These are phyloP conservation scores for Cercospora citrullina DNA, from an alignment of 2,329 filamentous ascomycete species.

Conservation along the genomic window DNA sequence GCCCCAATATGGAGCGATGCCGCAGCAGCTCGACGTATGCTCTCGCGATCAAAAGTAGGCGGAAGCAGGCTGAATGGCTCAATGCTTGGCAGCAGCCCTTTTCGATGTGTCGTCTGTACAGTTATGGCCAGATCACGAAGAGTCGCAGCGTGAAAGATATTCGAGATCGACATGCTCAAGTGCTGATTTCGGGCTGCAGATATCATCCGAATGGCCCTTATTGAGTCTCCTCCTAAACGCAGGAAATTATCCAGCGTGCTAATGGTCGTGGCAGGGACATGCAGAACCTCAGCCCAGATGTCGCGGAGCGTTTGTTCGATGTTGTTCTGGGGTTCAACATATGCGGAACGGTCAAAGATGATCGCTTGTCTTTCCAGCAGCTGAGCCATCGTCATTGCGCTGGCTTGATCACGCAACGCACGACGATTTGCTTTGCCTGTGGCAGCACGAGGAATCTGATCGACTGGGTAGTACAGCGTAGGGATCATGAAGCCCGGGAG, in stretches of 20 bases:
- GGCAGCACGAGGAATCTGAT: conserved; percentile 45
- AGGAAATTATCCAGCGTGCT: conserved; percentile 45
- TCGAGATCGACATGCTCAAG: conserved; percentile 44
- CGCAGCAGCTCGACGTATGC: not conserved
- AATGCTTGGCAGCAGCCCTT: not conserved
- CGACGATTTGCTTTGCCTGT: conserved; percentile 44
- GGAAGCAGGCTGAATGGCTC: conserved; percentile 12
- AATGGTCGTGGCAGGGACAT: conserved; percentile 1
- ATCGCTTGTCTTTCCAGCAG: conserved; percentile 10
- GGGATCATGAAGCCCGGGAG: conserved; percentile 23
- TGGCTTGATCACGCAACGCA: conserved; percentile 9
- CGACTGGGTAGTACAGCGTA: conserved; percentile 36
- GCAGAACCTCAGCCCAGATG: conserved; percentile 14
- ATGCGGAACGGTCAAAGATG: not conserved
- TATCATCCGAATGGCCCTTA: conserved; percentile 49
- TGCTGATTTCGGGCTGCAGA: conserved; percentile 42
- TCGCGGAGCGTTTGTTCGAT: conserved; percentile 7
- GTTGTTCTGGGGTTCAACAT: conserved; percentile 5
- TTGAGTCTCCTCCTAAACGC: conserved; percentile 49
- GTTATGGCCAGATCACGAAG: conserved; percentile 27
- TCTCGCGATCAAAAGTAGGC: not conserved
- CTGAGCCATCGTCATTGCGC: conserved; percentile 5
- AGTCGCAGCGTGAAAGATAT: conserved; percentile 43
- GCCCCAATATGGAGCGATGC: not conserved
- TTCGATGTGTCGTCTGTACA: not conserved